Base-by-base conservation (phyloP, 805 yeast genomes). In the Wickerhamomyces xylosicus region DNA sequence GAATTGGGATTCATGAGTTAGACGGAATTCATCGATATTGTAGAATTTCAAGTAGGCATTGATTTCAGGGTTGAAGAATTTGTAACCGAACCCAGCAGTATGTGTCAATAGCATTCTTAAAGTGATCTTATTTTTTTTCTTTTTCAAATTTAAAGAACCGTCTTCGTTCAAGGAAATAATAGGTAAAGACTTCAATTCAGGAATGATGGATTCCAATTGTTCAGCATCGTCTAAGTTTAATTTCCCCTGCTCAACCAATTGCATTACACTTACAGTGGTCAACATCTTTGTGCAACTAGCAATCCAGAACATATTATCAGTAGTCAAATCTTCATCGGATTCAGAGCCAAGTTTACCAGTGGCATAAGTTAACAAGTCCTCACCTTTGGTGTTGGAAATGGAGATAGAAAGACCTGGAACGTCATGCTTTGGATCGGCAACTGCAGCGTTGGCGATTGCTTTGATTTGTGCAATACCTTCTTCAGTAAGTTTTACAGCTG, bases 61-160 rank as follows among this genome's bases (percentile, higher is more conserved):
- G 20, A 50, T 40, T 2, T 44, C 41, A 3, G 44, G 50, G 44
- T 44, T 43, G 48, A 58, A 58, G 46, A 62, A 59, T 4, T 52
- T 38, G 42, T 64, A 64, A 16, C 57, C 56, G n/a, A 64, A 53
- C 2, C 69, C 69, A 9, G 67, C 53, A 5, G 68, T 63, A 41
- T 64, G 69, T 2, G 62, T 46, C 32, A 64, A 37, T 34, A 64
- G 50, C 45, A 53, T 57, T 43, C 61, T 49, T 25, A 62, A 40
- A 7, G 69, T 64, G 39, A 62, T 56, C 29, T 52, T 47, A 18
- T 45, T 51, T 38, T 50, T 59, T 31, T 53, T 53, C 16, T 50
- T 45, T 2, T 35, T 52, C 19, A 58, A 44, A 5, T 19, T 37
- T 10, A 49, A 39, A 2, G 52, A 46, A 11, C 57, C 54, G 18